Conservation (phyloP, 1,284 basidiomycete genomes). For the Tilletia indica region DNA sequence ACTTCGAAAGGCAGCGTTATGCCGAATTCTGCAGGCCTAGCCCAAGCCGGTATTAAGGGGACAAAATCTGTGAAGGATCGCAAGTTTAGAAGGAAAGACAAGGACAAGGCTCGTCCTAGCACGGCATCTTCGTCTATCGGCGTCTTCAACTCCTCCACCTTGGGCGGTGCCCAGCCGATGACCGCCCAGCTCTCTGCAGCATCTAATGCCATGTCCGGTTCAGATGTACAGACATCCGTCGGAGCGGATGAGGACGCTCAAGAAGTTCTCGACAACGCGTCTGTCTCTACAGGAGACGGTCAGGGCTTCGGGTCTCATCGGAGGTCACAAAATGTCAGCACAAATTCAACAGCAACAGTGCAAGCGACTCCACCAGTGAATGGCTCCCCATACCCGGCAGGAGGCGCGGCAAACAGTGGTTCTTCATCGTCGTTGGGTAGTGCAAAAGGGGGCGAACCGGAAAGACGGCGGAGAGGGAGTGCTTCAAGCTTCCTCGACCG, state of each 20-base stretch:
- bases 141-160: neutral
- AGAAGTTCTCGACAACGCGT: conserved; percentile 6
- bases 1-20: neutral
- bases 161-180: neutral
- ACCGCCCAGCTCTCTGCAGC: neutral
- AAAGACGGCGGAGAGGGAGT: neutral
- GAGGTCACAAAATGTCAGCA: neutral
- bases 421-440: neutral
- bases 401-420: neutral
- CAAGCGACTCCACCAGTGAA: neutral
- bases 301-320: neutral
- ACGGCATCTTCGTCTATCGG: neutral
- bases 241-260: conserved; percentile 4
- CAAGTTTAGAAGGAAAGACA: conserved; percentile 18
- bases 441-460: neutral
- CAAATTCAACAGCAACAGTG: neutral
- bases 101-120: conserved; percentile 9
- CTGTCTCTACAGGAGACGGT: neutral
- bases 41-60: neutral
- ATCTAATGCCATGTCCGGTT: neutral
- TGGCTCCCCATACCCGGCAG: neutral
- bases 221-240: neutral
- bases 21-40: neutral
- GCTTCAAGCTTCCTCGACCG: neutral
- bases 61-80: neutral